These are phyloP conservation scores for Henckelia pumila DNA, from an alignment of 257 asterid species.

Conservation along the genomic window DNA sequence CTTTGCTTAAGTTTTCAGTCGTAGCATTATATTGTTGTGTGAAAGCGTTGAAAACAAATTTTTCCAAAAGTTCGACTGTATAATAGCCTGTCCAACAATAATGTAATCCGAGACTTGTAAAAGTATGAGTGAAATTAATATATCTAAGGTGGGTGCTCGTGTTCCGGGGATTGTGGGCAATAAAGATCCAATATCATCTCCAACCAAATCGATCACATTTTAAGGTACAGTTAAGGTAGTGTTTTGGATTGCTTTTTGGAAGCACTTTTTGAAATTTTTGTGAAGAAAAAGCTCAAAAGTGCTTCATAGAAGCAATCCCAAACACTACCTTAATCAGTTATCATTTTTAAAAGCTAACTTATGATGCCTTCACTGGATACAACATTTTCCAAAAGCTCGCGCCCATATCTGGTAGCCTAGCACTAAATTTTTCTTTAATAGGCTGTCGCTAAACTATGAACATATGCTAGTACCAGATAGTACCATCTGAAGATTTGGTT, in stretches of 20 bases:
- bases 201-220: neutral
- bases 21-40: constrained; percentile 7
- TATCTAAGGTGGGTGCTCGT: neutral
- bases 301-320: no score
- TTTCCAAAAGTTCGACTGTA: neutral
- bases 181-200: neutral
- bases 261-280: no score
- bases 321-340: no score
- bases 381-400: neutral
- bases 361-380: neutral
- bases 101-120: neutral
- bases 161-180: neutral
- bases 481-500: neutral
- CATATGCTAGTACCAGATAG: neutral
- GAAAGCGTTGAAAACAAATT: neutral
- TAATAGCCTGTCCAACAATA: neutral
- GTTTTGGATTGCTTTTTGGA: no score
- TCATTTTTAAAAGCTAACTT: neutral
- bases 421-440: no score
- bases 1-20: neutral
- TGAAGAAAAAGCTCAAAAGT: no score
- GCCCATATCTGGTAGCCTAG: neutral
- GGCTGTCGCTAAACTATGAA: neutral
- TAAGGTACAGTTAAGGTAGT: no score
- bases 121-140: neutral